Base-by-base conservation (phyloP, 1,284 basidiomycete species). In the Cryptococcus sp. region DNA sequence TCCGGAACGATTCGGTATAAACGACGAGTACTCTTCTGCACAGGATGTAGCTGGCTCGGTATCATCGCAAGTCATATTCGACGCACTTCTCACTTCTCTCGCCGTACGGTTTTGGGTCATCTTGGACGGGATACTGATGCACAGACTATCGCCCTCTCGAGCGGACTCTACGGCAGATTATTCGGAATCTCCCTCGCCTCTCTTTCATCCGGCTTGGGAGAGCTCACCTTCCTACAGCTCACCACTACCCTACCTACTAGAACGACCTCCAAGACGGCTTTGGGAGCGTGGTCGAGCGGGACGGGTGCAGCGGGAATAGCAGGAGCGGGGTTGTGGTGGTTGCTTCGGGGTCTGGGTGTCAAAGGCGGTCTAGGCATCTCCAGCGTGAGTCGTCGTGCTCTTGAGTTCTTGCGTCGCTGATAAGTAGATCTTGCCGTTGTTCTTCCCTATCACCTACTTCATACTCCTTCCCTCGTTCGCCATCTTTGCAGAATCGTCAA, bases 241-340 rank as follows among this genome's bases (percentile, higher is more conserved):
- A 90, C 91, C 0, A 97, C 93, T 0, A 85, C 86, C 0, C 66
- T 73, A 2, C 71, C 72, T 2, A 70, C 63, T 0, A 45, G 48
- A 0, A 40, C 52, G 2, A 51, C 64, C 12, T 65, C 62, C 5
- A 51, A 54, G 24, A 70, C 66, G 1, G 70, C 86, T 1, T 74
- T 82, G 2, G 81, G 82, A 16, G 77, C 86, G 12, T 93, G 91
- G 71, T 84, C 89, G 3, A 85, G 85, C 7, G 94, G 94, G 0
- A 98, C 94, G 0, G 94, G 94, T 1, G 90, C 87, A 2, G 94
- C 94, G 0, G 94, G 94, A 0, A 79, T 97, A 4, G 85, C 86
- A 0, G 95, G 94, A 5, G 92, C 94, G 0, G 85, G 85, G 34
- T 69, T 95, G 5, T 98, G 94, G 94, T 97, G 94, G 94, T 78